phyloP scores from a whole-genome alignment of 2,329 filamentous ascomycete genomes.

The Didymella exigua region DNA sequence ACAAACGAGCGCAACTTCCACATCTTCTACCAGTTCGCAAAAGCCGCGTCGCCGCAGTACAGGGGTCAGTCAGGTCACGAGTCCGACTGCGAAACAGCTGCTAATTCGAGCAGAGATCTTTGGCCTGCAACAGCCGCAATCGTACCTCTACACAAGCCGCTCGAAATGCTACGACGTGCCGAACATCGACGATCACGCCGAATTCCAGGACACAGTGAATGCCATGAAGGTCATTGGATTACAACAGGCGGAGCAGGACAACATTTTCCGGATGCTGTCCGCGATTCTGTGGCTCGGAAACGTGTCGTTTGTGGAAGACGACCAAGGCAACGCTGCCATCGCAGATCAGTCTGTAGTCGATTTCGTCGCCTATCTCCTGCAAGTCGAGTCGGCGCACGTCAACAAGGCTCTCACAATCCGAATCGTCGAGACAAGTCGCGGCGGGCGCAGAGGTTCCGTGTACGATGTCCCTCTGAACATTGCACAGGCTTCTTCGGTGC shows the following conservation, averaged over 20 bases:
- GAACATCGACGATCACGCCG: conserved; percentile 88
- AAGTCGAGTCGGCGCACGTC: conserved; percentile 80
- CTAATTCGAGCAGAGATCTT: conserved; percentile 65
- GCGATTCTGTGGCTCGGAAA: conserved; percentile 95
- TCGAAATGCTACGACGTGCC: conserved; percentile 95
- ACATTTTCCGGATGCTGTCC: conserved; percentile 94
- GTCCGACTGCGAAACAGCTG: not conserved
- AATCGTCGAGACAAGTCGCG: conserved; percentile 74
- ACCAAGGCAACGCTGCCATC: conserved; percentile 85
- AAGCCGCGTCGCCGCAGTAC: conserved; percentile 87
- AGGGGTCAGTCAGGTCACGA: conserved; percentile 55
- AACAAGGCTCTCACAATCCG: conserved; percentile 88
- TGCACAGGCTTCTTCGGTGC: conserved; percentile 81
- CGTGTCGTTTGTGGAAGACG: conserved; percentile 86
- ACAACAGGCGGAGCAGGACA: conserved; percentile 85
- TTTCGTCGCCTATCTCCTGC: conserved; percentile 90
- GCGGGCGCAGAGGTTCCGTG: conserved; percentile 68
- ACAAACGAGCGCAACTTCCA: conserved; percentile 96
- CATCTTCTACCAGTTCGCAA: conserved; percentile 99
- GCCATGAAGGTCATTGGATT: conserved; percentile 96
- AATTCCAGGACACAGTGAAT: conserved; percentile 87
- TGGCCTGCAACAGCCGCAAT: conserved; percentile 88
- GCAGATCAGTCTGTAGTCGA: conserved; percentile 89
- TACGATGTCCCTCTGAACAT: conserved; percentile 83
- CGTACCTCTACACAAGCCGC: conserved; percentile 90